Conservation (phyloP, 75 land plant species). For the Pinus tabuliformis region DNA sequence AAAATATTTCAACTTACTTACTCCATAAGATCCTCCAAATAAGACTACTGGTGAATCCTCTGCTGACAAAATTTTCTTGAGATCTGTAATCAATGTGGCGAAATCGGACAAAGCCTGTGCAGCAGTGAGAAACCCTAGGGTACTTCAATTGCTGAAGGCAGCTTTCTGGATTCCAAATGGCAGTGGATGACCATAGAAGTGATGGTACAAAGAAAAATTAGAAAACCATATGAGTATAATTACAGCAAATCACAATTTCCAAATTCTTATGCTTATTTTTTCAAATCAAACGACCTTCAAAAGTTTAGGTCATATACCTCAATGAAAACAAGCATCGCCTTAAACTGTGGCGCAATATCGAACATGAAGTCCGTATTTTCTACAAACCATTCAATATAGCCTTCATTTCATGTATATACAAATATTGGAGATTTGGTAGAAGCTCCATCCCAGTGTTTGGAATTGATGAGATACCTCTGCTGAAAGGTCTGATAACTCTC, state of each 20-base stretch:
- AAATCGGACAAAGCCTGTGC: slow-evolving; percentile 88
- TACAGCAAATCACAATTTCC: neutral
- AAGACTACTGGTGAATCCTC: slow-evolving; percentile 75
- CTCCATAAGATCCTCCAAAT: slow-evolving; percentile 94
- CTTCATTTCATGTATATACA: slow-evolving; percentile 73
- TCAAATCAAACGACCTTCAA: too few species aligned
- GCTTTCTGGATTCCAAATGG: slow-evolving; percentile 48
- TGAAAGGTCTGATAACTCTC: slow-evolving; percentile 47
- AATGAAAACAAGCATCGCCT: slow-evolving; percentile 62
- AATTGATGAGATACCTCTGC: slow-evolving; percentile 59
- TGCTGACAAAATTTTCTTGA: slow-evolving; percentile 73
- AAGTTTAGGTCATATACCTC: slow-evolving; percentile 35
- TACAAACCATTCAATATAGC: slow-evolving; percentile 72
- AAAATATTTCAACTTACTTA: slow-evolving; percentile 49
- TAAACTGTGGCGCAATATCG: slow-evolving; percentile 46
- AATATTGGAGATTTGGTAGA: slow-evolving; percentile 51
- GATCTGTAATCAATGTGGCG: slow-evolving; percentile 53
- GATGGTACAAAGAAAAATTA: slow-evolving; percentile 45
- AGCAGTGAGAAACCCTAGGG: slow-evolving; percentile 65
- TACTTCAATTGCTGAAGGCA: slow-evolving; percentile 36
- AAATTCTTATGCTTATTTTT: neutral
- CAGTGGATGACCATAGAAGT: slow-evolving; percentile 78
- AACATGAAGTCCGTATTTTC: slow-evolving; percentile 66
- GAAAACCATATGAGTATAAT: neutral
- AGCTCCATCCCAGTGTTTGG: slow-evolving; percentile 52